phyloP scores from a whole-genome alignment of 257 asterid species.

The Apocynum venetum region DNA sequence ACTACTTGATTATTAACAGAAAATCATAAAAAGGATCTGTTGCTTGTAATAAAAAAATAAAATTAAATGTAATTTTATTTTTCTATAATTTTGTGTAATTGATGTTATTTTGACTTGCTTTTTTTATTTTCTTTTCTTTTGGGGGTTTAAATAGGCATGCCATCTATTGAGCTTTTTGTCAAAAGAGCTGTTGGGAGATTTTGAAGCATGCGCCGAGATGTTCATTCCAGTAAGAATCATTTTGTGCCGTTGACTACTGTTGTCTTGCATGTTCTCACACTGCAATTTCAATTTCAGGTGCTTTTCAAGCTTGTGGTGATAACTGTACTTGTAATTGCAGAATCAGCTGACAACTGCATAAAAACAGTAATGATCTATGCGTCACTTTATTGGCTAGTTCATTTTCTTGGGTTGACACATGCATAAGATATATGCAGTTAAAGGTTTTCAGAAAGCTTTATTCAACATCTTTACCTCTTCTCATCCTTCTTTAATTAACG shows the following conservation, averaged over 20 bases:
- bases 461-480: not conserved
- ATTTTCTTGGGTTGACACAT: not conserved
- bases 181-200: constrained; percentile 95
- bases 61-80: not conserved
- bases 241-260: constrained; percentile 15
- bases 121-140: constrained; percentile 11
- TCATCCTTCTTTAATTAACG: constrained; percentile 15
- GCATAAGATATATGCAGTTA: not conserved
- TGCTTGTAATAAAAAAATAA: not conserved
- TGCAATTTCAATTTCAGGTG: constrained; percentile 51
- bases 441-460: not conserved
- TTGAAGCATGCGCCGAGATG: constrained; percentile 93
- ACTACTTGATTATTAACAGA: not conserved
- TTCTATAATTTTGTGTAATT: not conserved
- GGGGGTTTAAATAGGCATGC: constrained; percentile 55
- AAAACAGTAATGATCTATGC: constrained; percentile 63
- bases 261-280: constrained; percentile 24
- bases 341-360: constrained; percentile 98
- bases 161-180: constrained; percentile 79
- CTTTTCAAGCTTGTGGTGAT: constrained; percentile 99
- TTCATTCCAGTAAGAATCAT: constrained; percentile 85
- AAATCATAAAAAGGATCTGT: not conserved
- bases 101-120: constrained; percentile 7
- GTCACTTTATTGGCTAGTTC: constrained; percentile 8
- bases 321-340: constrained; percentile 98